A percentile compares a stretch with the other conserved stretches of the same genome.
phyloP scores from a whole-genome alignment of 768 basidiomycete genomes.

The Coprinopsis strossmayeri region DNA sequence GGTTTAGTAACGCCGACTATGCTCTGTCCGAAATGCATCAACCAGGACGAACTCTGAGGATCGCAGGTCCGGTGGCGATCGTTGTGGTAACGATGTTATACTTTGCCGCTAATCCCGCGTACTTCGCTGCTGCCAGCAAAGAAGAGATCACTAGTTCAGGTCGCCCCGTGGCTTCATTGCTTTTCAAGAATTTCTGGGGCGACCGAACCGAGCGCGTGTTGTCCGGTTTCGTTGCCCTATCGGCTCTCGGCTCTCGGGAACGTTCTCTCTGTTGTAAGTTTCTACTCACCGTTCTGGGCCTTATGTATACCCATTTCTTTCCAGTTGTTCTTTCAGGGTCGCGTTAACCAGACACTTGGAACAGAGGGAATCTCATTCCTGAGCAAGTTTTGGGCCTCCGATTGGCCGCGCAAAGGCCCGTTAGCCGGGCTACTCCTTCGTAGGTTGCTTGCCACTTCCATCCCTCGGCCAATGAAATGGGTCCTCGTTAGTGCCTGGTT shows the following conservation, averaged over 20 bases:
- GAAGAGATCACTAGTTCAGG: conserved; percentile 54
- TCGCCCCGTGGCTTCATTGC: conserved; percentile 53
- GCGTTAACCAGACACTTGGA: conserved; percentile 57
- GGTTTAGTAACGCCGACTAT: conserved; percentile 66
- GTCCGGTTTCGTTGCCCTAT: conserved; percentile 39
- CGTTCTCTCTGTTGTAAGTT: conserved; percentile 36
- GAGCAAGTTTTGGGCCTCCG: conserved; percentile 55
- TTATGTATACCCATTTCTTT: background rate
- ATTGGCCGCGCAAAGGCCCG: conserved; percentile 56
- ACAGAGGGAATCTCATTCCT: conserved; percentile 56
- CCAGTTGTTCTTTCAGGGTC: conserved; percentile 21
- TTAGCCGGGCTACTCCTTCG: conserved; percentile 49
- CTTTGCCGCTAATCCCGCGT: conserved; percentile 56
- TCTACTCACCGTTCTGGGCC: background rate
- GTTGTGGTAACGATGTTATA: conserved; percentile 48
- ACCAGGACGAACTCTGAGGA: conserved; percentile 54
- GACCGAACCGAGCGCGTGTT: conserved; percentile 38
- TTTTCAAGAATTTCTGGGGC: conserved; percentile 64
- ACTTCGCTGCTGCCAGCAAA: conserved; percentile 60
- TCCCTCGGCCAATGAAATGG: conserved; percentile 15
- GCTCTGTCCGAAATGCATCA: conserved; percentile 57
- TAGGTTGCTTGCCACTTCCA: conserved; percentile 15
- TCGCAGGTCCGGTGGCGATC: conserved; percentile 59
- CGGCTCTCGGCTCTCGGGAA: conserved; percentile 55
- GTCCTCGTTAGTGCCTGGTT: conserved; percentile 26